A percentile compares a stretch with the other conserved stretches of the same genome.
Conservation (phyloP, 352 stramenopile genomes). For the Phytopythium montanum region DNA sequence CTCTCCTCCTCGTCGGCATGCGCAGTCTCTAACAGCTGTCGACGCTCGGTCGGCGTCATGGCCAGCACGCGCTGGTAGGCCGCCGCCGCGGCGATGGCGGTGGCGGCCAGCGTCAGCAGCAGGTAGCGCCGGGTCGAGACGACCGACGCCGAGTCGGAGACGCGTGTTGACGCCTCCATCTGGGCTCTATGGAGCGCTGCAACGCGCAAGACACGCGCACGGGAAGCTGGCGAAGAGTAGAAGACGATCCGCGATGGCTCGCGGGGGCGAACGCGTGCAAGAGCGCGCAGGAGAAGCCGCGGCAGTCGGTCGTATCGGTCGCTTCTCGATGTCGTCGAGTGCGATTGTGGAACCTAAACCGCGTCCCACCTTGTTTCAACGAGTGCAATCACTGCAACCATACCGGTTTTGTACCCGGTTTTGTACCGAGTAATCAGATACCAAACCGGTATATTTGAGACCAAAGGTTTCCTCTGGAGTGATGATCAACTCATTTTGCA, state of each 20-base stretch:
- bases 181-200: too few relatives aligned
- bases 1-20: background rate
- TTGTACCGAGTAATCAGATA: background rate
- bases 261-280: background rate
- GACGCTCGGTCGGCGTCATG: slow-evolving; percentile 14
- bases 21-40: slow-evolving; percentile 3
- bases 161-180: background rate
- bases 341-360: background rate
- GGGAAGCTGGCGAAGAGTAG: background rate
- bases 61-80: slow-evolving; percentile 36
- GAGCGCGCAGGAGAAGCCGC: background rate
- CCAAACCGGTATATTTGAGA: background rate
- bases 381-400: background rate
- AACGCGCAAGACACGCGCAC: background rate
- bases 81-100: slow-evolving; percentile 40
- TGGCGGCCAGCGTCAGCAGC: slow-evolving; percentile 57
- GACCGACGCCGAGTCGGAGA: slow-evolving; percentile 6
- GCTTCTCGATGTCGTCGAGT: background rate
- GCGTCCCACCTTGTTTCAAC: too few relatives aligned
- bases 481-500: background rate
- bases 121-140: slow-evolving; percentile 57
- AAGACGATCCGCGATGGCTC: background rate
- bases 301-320: background rate
- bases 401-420: background rate
- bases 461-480: background rate